Evolutionary conservation across 305 asterid genomes (phyloP).

Genomic region (Fraxinus velutina): DNA sequence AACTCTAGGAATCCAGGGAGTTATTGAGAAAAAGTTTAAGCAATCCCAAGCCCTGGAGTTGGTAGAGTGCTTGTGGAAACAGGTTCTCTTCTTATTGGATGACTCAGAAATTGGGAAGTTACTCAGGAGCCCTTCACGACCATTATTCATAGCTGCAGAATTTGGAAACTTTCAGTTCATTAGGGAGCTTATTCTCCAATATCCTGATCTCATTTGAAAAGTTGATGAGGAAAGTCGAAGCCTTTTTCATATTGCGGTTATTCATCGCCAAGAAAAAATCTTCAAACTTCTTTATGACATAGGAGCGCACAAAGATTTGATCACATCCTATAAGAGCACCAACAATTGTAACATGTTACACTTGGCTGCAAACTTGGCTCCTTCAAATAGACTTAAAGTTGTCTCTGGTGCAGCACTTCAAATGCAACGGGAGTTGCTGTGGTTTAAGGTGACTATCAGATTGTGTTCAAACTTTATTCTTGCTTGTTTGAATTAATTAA

Average conservation of each 20-base stretch:
- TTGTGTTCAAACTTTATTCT: background rate
- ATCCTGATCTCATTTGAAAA: background rate
- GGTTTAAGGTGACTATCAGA: background rate
- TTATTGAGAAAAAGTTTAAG: background rate
- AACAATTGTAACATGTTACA: background rate
- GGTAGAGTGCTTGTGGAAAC: background rate
- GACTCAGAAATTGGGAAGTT: background rate
- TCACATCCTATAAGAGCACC: background rate
- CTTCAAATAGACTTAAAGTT: background rate
- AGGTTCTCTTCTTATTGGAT: background rate
- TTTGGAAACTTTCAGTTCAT: background rate
- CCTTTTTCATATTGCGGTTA: background rate
- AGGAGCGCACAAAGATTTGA: background rate
- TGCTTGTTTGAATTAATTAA: background rate
- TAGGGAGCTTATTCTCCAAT: background rate
- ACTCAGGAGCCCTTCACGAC: background rate
- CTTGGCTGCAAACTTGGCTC: background rate
- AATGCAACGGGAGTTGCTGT: background rate
- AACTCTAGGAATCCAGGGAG: background rate
- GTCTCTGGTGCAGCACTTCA: background rate
- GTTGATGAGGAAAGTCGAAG: background rate
- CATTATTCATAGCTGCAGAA: background rate
- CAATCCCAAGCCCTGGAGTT: background rate
- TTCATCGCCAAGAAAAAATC: background rate
- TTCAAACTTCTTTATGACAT: background rate